These are phyloP conservation scores for Alternaria tenuissima DNA, from an alignment of 2,329 filamentous ascomycete species.

Conservation along the genomic window DNA sequence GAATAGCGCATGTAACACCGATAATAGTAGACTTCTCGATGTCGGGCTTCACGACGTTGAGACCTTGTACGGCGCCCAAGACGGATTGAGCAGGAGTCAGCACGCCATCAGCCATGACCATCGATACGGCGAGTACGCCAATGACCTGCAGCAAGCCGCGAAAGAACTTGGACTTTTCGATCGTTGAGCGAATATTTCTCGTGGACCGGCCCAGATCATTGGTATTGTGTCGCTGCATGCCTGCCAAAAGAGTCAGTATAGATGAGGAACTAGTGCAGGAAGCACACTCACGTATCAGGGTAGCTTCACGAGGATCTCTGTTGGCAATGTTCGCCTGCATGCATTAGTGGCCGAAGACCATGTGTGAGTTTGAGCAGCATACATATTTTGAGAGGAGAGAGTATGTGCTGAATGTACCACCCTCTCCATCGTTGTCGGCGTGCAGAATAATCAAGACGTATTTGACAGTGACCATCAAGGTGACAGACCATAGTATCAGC, in stretches of 20 bases:
- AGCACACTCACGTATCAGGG: slow-evolving; percentile 56
- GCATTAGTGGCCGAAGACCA: background rate
- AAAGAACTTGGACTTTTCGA: slow-evolving; percentile 65
- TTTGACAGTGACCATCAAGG: slow-evolving; percentile 74
- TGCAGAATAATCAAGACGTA: slow-evolving; percentile 71
- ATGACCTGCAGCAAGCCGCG: slow-evolving; percentile 66
- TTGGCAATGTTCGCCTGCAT: slow-evolving; percentile 67
- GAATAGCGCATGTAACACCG: slow-evolving; percentile 70
- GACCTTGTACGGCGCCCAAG: slow-evolving; percentile 71
- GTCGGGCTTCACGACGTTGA: slow-evolving; percentile 64
- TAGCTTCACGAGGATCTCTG: slow-evolving; percentile 64
- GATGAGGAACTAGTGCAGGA: background rate
- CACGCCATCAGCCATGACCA: slow-evolving; percentile 73
- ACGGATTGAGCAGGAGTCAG: slow-evolving; percentile 75
- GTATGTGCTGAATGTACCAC: slow-evolving; percentile 74
- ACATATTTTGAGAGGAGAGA: slow-evolving; percentile 67
- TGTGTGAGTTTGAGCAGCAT: background rate
- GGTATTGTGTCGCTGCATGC: slow-evolving; percentile 66
- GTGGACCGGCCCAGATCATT: slow-evolving; percentile 64
- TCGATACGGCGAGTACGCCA: slow-evolving; percentile 71
- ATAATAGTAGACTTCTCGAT: slow-evolving; percentile 67
- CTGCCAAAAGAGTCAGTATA: slow-evolving; percentile 15
- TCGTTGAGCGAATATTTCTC: slow-evolving; percentile 61
- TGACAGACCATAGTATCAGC: slow-evolving; percentile 74
- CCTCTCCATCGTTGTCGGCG: slow-evolving; percentile 75